Evolutionary conservation across 345 rosid species (phyloP).

Genomic region (Dovyalis caffra): DNA sequence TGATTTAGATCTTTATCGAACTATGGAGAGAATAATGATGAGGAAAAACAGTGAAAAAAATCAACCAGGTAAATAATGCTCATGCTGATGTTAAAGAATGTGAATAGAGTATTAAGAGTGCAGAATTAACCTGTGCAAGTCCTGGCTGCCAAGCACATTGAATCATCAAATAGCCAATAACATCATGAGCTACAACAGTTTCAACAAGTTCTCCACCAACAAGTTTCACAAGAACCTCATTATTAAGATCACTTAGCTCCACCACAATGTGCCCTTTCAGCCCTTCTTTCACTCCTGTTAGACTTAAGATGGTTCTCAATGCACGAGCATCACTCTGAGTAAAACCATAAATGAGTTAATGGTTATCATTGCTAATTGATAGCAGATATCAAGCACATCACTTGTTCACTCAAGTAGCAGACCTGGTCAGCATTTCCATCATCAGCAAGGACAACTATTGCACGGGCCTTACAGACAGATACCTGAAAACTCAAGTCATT

Average conservation of each 20-base stretch:
- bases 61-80: constrained; percentile 7
- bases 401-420: constrained; percentile 20
- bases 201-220: constrained; percentile 75
- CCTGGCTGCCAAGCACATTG: constrained; percentile 83
- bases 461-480: constrained; percentile 75
- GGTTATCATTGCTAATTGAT: constrained; percentile 19
- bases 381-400: constrained; percentile 13
- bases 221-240: constrained; percentile 76
- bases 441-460: constrained; percentile 68
- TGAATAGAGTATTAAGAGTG: background rate
- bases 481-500: constrained; percentile 39
- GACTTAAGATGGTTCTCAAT: constrained; percentile 69
- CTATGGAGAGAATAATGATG: too few relatives aligned
- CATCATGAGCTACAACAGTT: constrained; percentile 82
- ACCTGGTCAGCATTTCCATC: constrained; percentile 92
- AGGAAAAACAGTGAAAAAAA: background rate
- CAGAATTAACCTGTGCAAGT: constrained; percentile 61
- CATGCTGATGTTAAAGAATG: background rate
- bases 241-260: constrained; percentile 74
- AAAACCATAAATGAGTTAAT: constrained; percentile 19
- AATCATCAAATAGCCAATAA: constrained; percentile 78
- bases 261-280: constrained; percentile 71
- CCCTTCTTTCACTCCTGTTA: constrained; percentile 75
- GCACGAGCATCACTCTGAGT: constrained; percentile 81
- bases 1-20: too few relatives aligned